Evolutionary conservation across 352 stramenopile species (phyloP).

Genomic region (Phytophthora hybrid): DNA sequence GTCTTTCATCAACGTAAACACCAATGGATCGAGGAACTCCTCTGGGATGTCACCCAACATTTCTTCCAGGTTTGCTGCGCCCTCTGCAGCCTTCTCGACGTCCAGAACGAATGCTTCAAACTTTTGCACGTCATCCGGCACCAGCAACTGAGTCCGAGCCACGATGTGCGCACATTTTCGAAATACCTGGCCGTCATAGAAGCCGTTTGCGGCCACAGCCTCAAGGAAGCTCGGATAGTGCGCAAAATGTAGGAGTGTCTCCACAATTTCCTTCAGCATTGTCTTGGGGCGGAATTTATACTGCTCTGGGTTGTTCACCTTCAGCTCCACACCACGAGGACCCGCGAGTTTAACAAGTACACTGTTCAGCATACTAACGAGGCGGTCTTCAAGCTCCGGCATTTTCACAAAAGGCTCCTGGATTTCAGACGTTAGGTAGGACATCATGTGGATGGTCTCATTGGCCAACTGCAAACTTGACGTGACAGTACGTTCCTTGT

Average conservation of each 20-base stretch:
- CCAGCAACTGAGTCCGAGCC: conserved; percentile 70
- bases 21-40: conserved; percentile 96
- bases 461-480: conserved; percentile 96
- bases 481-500: conserved; percentile 94
- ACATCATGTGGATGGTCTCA: conserved; percentile 99
- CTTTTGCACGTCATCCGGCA: conserved; percentile 47
- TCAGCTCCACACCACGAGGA: conserved; percentile 93
- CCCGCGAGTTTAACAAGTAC: conserved; percentile 96
- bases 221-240: conserved; percentile 91
- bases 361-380: conserved; percentile 97
- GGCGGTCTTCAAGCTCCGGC: conserved; percentile 92
- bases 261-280: conserved; percentile 96
- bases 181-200: conserved; percentile 82
- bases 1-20: conserved; percentile 97
- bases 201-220: conserved; percentile 92
- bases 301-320: conserved; percentile 97
- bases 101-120: conserved; percentile 71
- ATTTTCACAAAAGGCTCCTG: conserved; percentile 94
- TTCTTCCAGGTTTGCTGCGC: conserved; percentile 71
- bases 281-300: conserved; percentile 99
- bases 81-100: conserved; percentile 57
- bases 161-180: conserved; percentile 77
- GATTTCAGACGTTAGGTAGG: conserved; percentile 95
- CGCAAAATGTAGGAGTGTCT: conserved; percentile 96
- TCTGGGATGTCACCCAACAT: conserved; percentile 94